phyloP scores from a whole-genome alignment of 768 basidiomycete genomes.

The Phanerochaete carnosa region DNA sequence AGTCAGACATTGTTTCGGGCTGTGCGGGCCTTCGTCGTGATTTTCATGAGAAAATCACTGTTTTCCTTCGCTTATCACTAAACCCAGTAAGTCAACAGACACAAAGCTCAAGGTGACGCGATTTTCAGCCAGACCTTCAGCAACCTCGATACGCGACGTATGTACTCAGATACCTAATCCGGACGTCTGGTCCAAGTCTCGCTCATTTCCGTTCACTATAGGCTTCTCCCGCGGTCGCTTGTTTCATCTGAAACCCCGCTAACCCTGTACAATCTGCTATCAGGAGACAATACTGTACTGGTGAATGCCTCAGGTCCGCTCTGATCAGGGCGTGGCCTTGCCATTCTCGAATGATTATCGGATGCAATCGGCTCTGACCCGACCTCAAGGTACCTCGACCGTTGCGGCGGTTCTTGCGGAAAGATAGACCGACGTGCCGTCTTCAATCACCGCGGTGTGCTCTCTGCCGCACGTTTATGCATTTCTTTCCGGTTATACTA shows the following conservation, averaged over 20 bases:
- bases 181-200: background rate
- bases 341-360: background rate
- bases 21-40: too few species aligned
- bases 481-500: too few species aligned
- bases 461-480: too few species aligned
- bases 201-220: background rate
- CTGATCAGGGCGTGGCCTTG: background rate
- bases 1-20: too few species aligned
- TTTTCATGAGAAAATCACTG: too few species aligned
- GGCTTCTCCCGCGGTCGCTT: conserved; percentile 2
- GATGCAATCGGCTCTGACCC: background rate
- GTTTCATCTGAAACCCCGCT: background rate
- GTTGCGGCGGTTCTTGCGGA: too few species aligned
- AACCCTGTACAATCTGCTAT: background rate
- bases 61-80: too few species aligned
- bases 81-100: background rate
- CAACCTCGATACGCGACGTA: background rate
- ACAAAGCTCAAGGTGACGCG: background rate
- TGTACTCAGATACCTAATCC: conserved; percentile 1
- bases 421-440: too few species aligned
- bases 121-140: background rate
- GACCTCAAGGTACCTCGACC: background rate
- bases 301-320: background rate
- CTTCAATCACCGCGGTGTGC: too few species aligned
- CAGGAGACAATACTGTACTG: background rate